Percentiles rank a stretch among this genome's conserved stretches.
Conservation (phyloP, 768 basidiomycete genomes). For the Tricholoma terreum region DNA sequence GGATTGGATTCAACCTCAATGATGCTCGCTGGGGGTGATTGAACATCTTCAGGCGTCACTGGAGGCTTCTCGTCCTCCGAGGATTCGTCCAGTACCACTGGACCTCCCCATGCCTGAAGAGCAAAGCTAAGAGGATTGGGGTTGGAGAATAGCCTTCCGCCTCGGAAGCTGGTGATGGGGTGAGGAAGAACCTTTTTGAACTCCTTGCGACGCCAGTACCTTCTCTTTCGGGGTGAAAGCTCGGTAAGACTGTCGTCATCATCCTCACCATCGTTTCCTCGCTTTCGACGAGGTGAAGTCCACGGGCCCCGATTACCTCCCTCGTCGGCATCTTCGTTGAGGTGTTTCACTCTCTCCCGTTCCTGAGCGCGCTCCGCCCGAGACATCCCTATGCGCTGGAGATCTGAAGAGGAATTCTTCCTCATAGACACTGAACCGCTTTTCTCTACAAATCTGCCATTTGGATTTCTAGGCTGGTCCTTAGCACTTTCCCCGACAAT, state of each 20-base stretch:
- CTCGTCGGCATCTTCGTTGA: conserved; percentile 14
- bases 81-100: conserved; percentile 39
- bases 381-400: conserved; percentile 19
- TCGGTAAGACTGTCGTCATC: conserved; percentile 25
- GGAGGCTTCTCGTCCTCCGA: conserved; percentile 52
- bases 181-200: conserved; percentile 40
- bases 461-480: conserved; percentile 57
- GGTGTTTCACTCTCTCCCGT: conserved; percentile 33
- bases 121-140: conserved; percentile 64
- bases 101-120: conserved; percentile 52
- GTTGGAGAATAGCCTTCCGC: conserved; percentile 49
- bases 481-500: conserved; percentile 25
- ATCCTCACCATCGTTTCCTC: conserved; percentile 29
- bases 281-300: conserved; percentile 25
- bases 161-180: conserved; percentile 38
- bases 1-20: conserved; percentile 11
- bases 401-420: conserved; percentile 18
- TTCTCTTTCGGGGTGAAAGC: conserved; percentile 29
- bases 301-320: conserved; percentile 8
- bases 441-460: conserved; percentile 70
- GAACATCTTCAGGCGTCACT: conserved; percentile 57
- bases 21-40: conserved; percentile 38
- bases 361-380: conserved; percentile 41
- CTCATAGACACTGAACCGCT: conserved; percentile 34
- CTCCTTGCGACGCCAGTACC: conserved; percentile 17